These are phyloP conservation scores for Phaseolus coccineus DNA, from an alignment of 331 rosid genomes.

Conservation along the genomic window DNA sequence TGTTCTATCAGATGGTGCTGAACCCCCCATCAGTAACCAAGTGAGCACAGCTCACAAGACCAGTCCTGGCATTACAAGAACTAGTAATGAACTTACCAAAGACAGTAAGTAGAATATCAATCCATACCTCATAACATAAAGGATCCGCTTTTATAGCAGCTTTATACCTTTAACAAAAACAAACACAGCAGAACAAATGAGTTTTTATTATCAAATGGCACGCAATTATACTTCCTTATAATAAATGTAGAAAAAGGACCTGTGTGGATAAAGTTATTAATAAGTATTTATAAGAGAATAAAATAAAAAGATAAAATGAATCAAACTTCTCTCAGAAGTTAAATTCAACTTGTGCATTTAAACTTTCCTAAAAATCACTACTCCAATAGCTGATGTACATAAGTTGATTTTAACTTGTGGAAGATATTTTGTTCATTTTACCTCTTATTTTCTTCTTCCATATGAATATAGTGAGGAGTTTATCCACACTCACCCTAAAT, in stretches of 20 bases:
- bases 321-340: neutral
- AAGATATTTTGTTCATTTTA: neutral
- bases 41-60: neutral
- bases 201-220: constrained; percentile 21
- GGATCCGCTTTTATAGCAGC: constrained; percentile 98
- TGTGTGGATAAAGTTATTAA: neutral
- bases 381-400: neutral
- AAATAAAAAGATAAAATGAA: constrained; percentile 2
- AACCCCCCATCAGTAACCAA: neutral
- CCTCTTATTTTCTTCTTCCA: neutral
- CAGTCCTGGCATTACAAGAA: constrained; percentile 5
- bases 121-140: constrained; percentile 90
- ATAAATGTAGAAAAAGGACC: neutral
- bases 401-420: neutral
- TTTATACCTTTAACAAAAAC: constrained; percentile 71
- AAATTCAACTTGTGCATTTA: neutral
- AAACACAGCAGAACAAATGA: constrained; percentile 35
- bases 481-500: neutral
- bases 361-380: neutral
- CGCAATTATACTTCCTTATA: neutral
- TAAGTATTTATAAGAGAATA: neutral
- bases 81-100: constrained; percentile 26
- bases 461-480: neutral
- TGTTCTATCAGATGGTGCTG: constrained; percentile 9
- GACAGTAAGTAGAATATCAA: constrained; percentile 31